phyloP scores from a whole-genome alignment of 306 rosid genomes.

The Trifolium dubium region DNA sequence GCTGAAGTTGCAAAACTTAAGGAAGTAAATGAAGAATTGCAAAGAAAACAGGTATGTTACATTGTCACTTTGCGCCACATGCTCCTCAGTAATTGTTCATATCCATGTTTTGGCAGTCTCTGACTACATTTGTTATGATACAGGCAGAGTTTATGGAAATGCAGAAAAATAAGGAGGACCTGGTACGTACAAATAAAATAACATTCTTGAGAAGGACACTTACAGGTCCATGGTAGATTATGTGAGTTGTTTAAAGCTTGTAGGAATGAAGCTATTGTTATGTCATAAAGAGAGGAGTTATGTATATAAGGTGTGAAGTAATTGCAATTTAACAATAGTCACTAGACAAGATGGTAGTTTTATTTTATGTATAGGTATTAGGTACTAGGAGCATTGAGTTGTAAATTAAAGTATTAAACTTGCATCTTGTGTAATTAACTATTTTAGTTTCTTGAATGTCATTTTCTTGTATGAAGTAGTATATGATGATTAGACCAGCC shows the following conservation, averaged over 20 bases:
- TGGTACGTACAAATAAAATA: slow-evolving; percentile 53
- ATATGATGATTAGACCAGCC: slow-evolving; percentile 32
- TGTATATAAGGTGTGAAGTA: slow-evolving; percentile 46
- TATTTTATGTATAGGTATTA: slow-evolving; percentile 39
- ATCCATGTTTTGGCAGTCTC: slow-evolving; percentile 1
- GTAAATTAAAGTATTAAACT: slow-evolving; percentile 48
- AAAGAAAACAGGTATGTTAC: slow-evolving; percentile 68
- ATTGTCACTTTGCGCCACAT: neutral
- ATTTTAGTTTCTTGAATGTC: slow-evolving; percentile 41
- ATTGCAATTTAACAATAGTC: slow-evolving; percentile 34
- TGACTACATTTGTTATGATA: slow-evolving; percentile 41
- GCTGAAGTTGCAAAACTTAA: slow-evolving; percentile 83
- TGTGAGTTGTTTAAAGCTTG: slow-evolving; percentile 31
- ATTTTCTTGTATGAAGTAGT: slow-evolving; percentile 30
- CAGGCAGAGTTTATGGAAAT: slow-evolving; percentile 72
- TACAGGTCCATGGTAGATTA: slow-evolving; percentile 87
- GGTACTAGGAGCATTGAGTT: slow-evolving; percentile 50
- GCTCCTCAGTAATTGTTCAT: slow-evolving; percentile 7
- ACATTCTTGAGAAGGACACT: slow-evolving; percentile 81
- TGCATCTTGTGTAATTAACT: slow-evolving; percentile 49
- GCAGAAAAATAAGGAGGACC: slow-evolving; percentile 79
- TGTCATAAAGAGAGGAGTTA: slow-evolving; percentile 40
- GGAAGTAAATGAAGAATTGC: slow-evolving; percentile 72
- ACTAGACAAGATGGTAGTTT: slow-evolving; percentile 46
- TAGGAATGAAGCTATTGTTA: slow-evolving; percentile 33